These are phyloP conservation scores for Rhizophora apiculata DNA, from an alignment of 345 rosid genomes.

Conservation along the genomic window DNA sequence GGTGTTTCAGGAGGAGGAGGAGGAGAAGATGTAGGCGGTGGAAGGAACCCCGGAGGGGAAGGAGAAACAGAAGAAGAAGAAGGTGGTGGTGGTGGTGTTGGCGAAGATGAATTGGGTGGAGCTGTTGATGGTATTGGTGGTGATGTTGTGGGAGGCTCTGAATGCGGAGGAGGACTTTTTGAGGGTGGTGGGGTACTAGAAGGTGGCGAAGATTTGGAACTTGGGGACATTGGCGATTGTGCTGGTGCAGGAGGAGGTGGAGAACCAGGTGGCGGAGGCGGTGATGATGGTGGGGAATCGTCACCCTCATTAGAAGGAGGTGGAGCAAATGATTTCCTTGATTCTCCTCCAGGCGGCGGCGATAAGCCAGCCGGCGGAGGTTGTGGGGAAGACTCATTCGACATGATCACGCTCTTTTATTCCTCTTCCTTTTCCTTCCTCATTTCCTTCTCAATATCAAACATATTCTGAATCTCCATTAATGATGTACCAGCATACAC, in stretches of 20 bases:
- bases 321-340: background rate
- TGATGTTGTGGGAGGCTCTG: background rate
- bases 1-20: slow-evolving; percentile 1
- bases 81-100: background rate
- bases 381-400: no score
- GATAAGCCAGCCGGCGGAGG: no score
- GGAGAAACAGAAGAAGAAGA: background rate
- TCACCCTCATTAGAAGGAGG: background rate
- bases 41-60: slow-evolving; percentile 18
- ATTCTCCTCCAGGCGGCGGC: no score
- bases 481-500: no score
- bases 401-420: no score
- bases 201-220: background rate
- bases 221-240: background rate
- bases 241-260: background rate
- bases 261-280: background rate
- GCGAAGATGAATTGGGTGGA: slow-evolving; percentile 1
- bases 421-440: no score
- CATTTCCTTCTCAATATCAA: no score
- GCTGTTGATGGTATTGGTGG: background rate
- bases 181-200: background rate
- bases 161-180: background rate
- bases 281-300: background rate
- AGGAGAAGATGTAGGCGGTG: slow-evolving; percentile 13
- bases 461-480: no score